Base-by-base conservation (phyloP, 2,329 filamentous ascomycete species). In the Colletotrichum tofieldiae region DNA sequence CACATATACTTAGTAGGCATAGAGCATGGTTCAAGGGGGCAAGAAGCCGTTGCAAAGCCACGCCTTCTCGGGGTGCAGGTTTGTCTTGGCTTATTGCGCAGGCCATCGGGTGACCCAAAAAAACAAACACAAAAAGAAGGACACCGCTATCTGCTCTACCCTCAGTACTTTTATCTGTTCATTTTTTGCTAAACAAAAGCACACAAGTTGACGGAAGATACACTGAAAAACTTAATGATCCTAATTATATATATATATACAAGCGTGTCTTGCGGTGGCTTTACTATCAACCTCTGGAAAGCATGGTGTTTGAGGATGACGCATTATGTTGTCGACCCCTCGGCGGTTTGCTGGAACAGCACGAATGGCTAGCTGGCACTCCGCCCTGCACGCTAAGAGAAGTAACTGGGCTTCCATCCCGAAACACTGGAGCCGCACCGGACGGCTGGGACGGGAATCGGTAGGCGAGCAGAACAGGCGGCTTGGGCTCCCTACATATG, bases 351-450 rank as follows among this genome's bases (percentile, higher is more conserved):
- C 29, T 59, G 39, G 26, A 45, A 32, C 29, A 5, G 29, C 29
- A 32, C 29, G 29, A 32, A 49, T 47, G 45, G 32, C 54, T 49
- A 59, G 35, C 43, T 18, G 32, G 35, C 65, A 16, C 26, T 67
- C 29, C 35, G 41, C 32, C 41, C 51, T 51, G 32, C 9, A 23
- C n/a, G 18, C 23, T 45, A 20, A 23, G 52, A 35, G 20, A 41
- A 23, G 37, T 37, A 54, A n/a, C 49, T 37, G 41, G 45, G 39
- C 14, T 29, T 20, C 47, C 32, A 26, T 41, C 37, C 52, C 43
- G 52, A 69, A 65, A 58, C 59, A 65, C 49, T 23, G 59, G 51
- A 56, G 60, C 59, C 41, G 41, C 20, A 64, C 59, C 66, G 59
- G 29, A 20, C 51, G 35, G 43, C 6, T 64, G 49, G 60, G 66